These are phyloP conservation scores for Monosporascus sp. DNA, from an alignment of 2,329 filamentous ascomycete species.

Conservation along the genomic window DNA sequence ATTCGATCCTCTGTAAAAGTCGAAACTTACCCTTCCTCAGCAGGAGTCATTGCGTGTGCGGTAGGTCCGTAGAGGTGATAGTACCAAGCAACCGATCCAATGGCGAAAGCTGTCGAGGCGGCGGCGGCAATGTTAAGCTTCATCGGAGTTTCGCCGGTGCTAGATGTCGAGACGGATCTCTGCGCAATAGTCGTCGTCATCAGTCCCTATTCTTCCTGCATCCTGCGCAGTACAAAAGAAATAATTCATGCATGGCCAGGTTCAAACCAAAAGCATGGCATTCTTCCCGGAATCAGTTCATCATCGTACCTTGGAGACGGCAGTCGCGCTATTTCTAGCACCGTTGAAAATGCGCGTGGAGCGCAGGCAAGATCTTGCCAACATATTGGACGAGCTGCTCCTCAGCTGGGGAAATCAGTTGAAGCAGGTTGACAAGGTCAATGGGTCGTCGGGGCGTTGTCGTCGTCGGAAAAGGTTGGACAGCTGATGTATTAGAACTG, in stretches of 20 bases:
- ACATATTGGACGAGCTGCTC: constrained; percentile 63
- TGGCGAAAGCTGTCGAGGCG: constrained; percentile 79
- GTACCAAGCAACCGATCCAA: constrained; percentile 93
- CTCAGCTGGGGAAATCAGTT: constrained; percentile 29
- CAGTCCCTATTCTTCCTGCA: constrained; percentile 28
- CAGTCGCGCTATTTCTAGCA: constrained; percentile 67
- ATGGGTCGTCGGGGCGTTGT: constrained; percentile 7
- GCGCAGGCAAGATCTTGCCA: constrained; percentile 88
- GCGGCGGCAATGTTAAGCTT: constrained; percentile 81
- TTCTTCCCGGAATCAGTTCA: constrained; percentile 29
- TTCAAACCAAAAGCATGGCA: neutral
- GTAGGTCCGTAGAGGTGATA: constrained; percentile 91
- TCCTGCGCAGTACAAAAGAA: neutral
- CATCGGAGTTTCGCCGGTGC: constrained; percentile 69
- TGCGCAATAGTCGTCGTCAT: constrained; percentile 30
- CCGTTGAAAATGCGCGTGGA: constrained; percentile 79
- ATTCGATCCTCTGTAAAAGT: constrained; percentile 9
- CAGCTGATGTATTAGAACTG: neutral
- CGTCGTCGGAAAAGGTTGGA: neutral
- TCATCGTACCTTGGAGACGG: constrained; percentile 67
- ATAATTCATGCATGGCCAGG: neutral
- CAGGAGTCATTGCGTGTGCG: constrained; percentile 82
- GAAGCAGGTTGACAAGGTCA: constrained; percentile 23
- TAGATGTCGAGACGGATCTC: constrained; percentile 67
- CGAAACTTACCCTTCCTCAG: constrained; percentile 91